Conservation (phyloP, 805 yeast species). For the Candida vaughaniae region DNA sequence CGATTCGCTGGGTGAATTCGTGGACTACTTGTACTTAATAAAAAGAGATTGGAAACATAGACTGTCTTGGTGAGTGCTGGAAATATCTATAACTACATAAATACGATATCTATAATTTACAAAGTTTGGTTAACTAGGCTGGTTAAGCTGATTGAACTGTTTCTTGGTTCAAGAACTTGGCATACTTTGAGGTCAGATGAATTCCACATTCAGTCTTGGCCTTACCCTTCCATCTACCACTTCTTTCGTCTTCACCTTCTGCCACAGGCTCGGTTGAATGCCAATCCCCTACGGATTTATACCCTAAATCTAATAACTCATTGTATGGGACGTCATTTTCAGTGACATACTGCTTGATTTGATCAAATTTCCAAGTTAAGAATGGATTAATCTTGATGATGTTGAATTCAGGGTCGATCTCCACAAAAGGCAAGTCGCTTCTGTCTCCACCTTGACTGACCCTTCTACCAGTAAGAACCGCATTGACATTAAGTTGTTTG, state of each 20-base stretch:
- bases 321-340: slow-evolving; percentile 80
- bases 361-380: slow-evolving; percentile 74
- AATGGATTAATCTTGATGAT: slow-evolving; percentile 87
- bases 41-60: too few relatives aligned
- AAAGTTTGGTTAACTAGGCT: too few relatives aligned
- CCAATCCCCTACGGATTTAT: slow-evolving; percentile 92
- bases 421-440: slow-evolving; percentile 67
- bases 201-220: slow-evolving; percentile 95
- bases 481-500: slow-evolving; percentile 65
- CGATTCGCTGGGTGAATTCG: too few relatives aligned
- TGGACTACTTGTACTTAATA: too few relatives aligned
- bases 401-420: slow-evolving; percentile 66
- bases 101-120: too few relatives aligned
- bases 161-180: slow-evolving; percentile 46
- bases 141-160: background rate
- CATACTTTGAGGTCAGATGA: slow-evolving; percentile 76
- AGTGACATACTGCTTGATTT: slow-evolving; percentile 69
- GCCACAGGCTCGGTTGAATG: slow-evolving; percentile 88
- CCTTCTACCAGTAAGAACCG: slow-evolving; percentile 90
- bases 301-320: slow-evolving; percentile 78
- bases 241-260: slow-evolving; percentile 92
- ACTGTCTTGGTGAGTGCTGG: too few relatives aligned
- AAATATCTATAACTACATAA: too few relatives aligned
- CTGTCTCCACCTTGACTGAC: slow-evolving; percentile 88
- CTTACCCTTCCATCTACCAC: slow-evolving; percentile 96